phyloP scores from a whole-genome alignment of 495 filamentous ascomycete genomes.

The Jackrogersella minutella region DNA sequence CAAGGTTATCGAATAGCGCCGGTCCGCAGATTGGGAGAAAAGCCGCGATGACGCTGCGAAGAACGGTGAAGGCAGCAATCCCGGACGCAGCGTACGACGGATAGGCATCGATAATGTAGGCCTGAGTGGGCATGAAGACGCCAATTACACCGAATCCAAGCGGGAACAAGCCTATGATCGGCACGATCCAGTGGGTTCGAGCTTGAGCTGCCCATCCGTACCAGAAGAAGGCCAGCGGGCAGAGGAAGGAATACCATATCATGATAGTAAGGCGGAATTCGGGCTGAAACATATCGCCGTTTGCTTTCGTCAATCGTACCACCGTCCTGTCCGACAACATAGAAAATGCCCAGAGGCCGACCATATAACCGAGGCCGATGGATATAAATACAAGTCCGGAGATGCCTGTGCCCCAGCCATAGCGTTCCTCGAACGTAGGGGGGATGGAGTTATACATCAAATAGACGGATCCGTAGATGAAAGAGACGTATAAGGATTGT shows the following conservation, averaged over 20 bases:
- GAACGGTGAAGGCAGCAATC: slow-evolving; percentile 60
- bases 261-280: slow-evolving; percentile 60
- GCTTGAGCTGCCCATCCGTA: slow-evolving; percentile 58
- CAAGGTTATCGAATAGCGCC: slow-evolving; percentile 57
- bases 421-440: slow-evolving; percentile 62
- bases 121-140: slow-evolving; percentile 59
- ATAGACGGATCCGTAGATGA: slow-evolving; percentile 78
- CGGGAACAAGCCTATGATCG: slow-evolving; percentile 60
- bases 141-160: slow-evolving; percentile 62
- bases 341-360: slow-evolving; percentile 43
- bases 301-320: slow-evolving; percentile 53
- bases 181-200: slow-evolving; percentile 59
- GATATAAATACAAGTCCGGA: slow-evolving; percentile 55
- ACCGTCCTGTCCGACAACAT: slow-evolving; percentile 55
- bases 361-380: slow-evolving; percentile 54
- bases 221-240: slow-evolving; percentile 59
- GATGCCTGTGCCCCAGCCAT: slow-evolving; percentile 49
- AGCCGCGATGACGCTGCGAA: slow-evolving; percentile 60
- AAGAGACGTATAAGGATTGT: slow-evolving; percentile 75
- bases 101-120: slow-evolving; percentile 67
- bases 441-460: slow-evolving; percentile 77
- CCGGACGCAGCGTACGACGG: slow-evolving; percentile 63
- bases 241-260: slow-evolving; percentile 49
- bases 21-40: slow-evolving; percentile 63
- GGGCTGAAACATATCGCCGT: slow-evolving; percentile 62